Evolutionary conservation across 2,329 filamentous ascomycete species (phyloP), one percentile per base, ranked within the genome.

Genomic region (Botrytis paeoniae): DNA sequence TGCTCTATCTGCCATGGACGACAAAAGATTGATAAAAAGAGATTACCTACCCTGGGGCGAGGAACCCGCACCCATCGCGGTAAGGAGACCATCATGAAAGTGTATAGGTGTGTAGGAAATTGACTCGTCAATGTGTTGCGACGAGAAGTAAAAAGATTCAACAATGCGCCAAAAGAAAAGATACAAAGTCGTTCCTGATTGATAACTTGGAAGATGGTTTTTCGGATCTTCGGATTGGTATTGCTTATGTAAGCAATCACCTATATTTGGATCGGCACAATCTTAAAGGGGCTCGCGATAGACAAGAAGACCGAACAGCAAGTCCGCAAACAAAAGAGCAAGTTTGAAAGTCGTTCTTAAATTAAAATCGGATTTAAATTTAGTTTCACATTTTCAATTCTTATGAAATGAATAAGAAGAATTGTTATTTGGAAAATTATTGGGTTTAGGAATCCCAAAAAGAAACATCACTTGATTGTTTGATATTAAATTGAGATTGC

Each of bases 61-160:
- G 79, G 80, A 25, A 81, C 57, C 62, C 77, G 73, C 57, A 80
- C 65, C 76, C 77, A 80, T 78, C 78, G 74, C 57, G 78, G 76
- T 63, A 78, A 45, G 29, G 78, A 68, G 41, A 76, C 74, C 79
- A 81, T 80, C 32, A 74, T 77, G 66, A 75, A 48, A 22, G 43
- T 35, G 20, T 12, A 25, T n/a, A 16, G 22, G 32, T 43, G 41
- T 7, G 18, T 43, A n/a, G 35, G 25, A 8, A 29, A n/a, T 35
- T 45, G 32, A 45, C n/a, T 61, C 41, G 63, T 73, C 43, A 51
- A 73, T 71, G 35, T n/a, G 43, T 70, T 39, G 57, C n/a, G 43
- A 70, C 37, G 54, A 70, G 59, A 62, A 54, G 37, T 29, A 29
- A 51, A 62, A 45, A 35, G 45, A 20, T 45, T 43, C n/a, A 43